A percentile compares a stretch with the other conserved stretches of the same genome.
phyloP scores from a whole-genome alignment of 2,329 filamentous ascomycete species.

The Fusarium scirpi region DNA sequence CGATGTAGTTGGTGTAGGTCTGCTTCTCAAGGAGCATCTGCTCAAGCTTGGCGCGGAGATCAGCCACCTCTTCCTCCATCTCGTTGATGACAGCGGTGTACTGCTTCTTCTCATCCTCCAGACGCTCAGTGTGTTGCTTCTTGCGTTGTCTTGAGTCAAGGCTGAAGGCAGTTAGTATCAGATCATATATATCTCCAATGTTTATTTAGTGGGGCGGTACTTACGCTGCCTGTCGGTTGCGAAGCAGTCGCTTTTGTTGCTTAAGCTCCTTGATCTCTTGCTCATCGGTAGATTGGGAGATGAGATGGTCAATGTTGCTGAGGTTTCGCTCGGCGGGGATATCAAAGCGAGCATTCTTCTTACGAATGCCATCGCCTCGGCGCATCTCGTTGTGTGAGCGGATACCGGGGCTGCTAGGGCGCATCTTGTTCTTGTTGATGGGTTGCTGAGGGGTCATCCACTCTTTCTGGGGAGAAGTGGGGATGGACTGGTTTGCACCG shows the following conservation, averaged over 20 bases:
- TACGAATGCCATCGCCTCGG: slow-evolving; percentile 89
- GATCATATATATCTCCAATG: not conserved
- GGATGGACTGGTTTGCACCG: slow-evolving; percentile 62
- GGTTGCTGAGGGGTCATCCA: slow-evolving; percentile 64
- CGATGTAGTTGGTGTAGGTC: slow-evolving; percentile 79
- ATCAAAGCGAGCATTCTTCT: slow-evolving; percentile 99
- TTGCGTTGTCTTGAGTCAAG: slow-evolving; percentile 97
- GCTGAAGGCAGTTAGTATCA: slow-evolving; percentile 58
- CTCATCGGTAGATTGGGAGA: slow-evolving; percentile 87
- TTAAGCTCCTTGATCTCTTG: slow-evolving; percentile 98
- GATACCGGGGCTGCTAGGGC: slow-evolving; percentile 74
- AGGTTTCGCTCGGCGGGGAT: slow-evolving; percentile 95
- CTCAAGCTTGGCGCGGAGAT: slow-evolving; percentile 76
- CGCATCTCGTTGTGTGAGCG: slow-evolving; percentile 81
- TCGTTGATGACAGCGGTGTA: slow-evolving; percentile 80
- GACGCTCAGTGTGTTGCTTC: slow-evolving; percentile 96
- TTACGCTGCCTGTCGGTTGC: slow-evolving; percentile 97
- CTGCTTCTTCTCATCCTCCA: slow-evolving; percentile 97
- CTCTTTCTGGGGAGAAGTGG: slow-evolving; percentile 69
- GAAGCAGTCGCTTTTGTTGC: slow-evolving; percentile 93
- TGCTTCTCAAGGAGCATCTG: slow-evolving; percentile 80
- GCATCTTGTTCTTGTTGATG: slow-evolving; percentile 69
- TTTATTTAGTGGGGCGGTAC: slow-evolving; percentile 49
- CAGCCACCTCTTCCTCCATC: slow-evolving; percentile 81
- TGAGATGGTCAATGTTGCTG: slow-evolving; percentile 93